Evolutionary conservation across 805 yeast genomes (phyloP), one percentile per base, ranked within the genome.

Genomic region (Candida caryicola): DNA sequence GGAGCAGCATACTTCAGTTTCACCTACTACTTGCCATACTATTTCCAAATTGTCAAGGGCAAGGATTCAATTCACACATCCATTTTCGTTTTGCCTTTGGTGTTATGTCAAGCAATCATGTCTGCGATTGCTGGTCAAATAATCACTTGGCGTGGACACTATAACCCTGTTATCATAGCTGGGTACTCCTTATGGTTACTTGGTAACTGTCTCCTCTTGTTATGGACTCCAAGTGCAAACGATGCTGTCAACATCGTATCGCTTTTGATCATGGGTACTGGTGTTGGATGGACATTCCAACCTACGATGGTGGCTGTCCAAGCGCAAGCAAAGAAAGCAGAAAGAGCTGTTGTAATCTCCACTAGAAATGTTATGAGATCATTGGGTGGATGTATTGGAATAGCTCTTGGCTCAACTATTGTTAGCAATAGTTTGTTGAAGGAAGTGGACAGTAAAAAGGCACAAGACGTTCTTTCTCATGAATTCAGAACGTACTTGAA

Each of bases 331-430:
- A 57, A 46, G 27, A 66, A 70, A 35, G 61, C 70, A 3, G 83
- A 79, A 44, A 55, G 85, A 32, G 80, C 84, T 0, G 79, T 79
- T 9, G 76, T 76, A 10, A 77, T 78, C 7, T 67, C 81, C 2
- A 64, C 80, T 1, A 64, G 85, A 52, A 78, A 77, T 47, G 76
- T 77, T 17, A 47, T 75, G 33, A 60, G 85, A 38, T 73, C 80
- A 2, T 69, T 80, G 40, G 85, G 85, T 12, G 82, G 82, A n/a
- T 71, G 83, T 1, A 59, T 77, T 18, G 84, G 85, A 0, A 60
- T 78, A 26, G 81, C 83, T 1, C 55, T 74, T 7, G 53, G 64
- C 17, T 64, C 74, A 1, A 55, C 66, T 12, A 63, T 65, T 21
- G 56, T 67, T 14, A 57, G 68, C 39, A 69, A 66, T 43, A 49